Base-by-base conservation (phyloP, 768 basidiomycete species). In the Nidula microcarpa region DNA sequence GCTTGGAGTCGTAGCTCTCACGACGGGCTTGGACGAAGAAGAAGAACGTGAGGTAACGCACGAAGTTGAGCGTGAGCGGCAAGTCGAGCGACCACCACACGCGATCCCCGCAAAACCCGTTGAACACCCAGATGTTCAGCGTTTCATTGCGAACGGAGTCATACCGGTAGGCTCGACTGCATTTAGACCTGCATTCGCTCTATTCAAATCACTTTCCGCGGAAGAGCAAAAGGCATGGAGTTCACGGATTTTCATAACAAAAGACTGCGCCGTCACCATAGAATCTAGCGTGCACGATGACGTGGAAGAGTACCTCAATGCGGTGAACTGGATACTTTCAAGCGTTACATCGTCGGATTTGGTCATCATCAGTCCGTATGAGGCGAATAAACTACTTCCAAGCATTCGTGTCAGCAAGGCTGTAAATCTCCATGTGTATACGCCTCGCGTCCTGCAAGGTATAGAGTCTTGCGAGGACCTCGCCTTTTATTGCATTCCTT, bases 31-130 rank as follows among this genome's bases (percentile, higher is more conserved):
- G 60, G 72, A 72, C 32, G 77, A 80, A 56, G 80, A 81, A 54
- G 79, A 81, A 53, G 80, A 81, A 50, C 63, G 79, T 23, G 78
- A 81, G 52, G 62, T 81, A 6, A 55, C 58, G 5, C 73, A 72
- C 16, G 75, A 81, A 57, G 62, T 69, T 4, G 77, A 79, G 56
- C 61, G 58, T 5, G 78, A 81, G 53, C 63, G 60, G 8, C 66
- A 78, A 50, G 53, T 71, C 1, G 63, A 75, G 57, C 65, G 75
- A 5, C 72, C 75, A 4, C 57, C 66, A 0, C 61, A 43, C 32
- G 65, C 65, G 3, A 34, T 34, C 4, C 58, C 74, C 5, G 67
- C 66, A 6, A 6, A 47, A 13, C 72, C 71, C 53, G 8, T 33
- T 1, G 37, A 74, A 3, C 50, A 72, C 54, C 6, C 49, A 1